Conservation (phyloP, 441 rosid genomes). For the Cnidoscolus chayamansa region DNA sequence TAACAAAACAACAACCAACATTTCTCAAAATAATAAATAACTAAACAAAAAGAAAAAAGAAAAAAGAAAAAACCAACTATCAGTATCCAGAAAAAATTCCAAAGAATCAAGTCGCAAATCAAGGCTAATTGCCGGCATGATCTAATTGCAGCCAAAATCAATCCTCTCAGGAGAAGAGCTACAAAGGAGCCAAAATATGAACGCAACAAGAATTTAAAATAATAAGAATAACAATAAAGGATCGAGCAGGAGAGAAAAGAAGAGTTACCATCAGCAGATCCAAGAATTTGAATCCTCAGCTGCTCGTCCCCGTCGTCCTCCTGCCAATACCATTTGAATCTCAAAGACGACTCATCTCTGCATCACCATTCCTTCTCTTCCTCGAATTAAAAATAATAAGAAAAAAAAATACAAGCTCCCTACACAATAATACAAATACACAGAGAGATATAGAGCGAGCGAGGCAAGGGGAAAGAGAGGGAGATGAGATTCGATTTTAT, state of each 20-base stretch:
- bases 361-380: background rate
- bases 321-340: constrained; percentile 37
- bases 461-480: constrained; percentile 8
- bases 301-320: constrained; percentile 17
- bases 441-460: constrained; percentile 7
- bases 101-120: constrained; percentile 4
- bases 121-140: background rate
- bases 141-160: constrained; percentile 4
- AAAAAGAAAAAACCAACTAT: background rate
- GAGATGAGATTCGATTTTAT: constrained; percentile 14
- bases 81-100: background rate
- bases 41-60: background rate
- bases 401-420: too few relatives aligned
- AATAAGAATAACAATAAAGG: constrained; percentile 6
- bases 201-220: background rate
- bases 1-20: background rate
- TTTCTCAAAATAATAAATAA: background rate
- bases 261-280: constrained; percentile 62
- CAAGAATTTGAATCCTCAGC: constrained; percentile 39
- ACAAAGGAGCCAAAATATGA: background rate
- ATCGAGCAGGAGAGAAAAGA: constrained; percentile 1
- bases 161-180: background rate
- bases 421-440: background rate
- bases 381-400: background rate
- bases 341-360: constrained; percentile 23